Evolutionary conservation across 2,329 filamentous ascomycete genomes (phyloP), one percentile per base, ranked within the genome.

Genomic region (Aspergillus sp.): DNA sequence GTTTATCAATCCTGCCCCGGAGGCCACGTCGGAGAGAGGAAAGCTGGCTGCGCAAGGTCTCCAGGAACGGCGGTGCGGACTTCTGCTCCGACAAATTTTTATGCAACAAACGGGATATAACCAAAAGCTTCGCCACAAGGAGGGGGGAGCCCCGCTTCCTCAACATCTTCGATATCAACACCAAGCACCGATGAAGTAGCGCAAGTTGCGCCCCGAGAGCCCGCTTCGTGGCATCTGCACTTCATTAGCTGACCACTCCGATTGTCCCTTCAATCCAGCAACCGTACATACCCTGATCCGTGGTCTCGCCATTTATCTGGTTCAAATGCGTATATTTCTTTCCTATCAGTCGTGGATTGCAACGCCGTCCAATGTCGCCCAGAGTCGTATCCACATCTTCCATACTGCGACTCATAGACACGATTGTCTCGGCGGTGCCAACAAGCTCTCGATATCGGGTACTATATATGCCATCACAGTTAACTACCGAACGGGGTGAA

Each of bases 341-440:
- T 22, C 86, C 86, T 22, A 96, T 80, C 24, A 87, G 81, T 52
- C 82, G 79, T 39, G 90, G 84, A 51, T 93, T 92, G 75, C 93
- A 97, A 56, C 85, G 84, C 42, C 84, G 84, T 46, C 91, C 90
- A 77, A 96, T 88, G 58, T 82, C 81, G 15, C 83, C 83, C 51
- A 98, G 81, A 39, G 87, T 84, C 5, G 81, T 78, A 73, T 96
- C 91, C 15, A 91, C 88, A 12, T 80, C 78, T 60, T 88, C 84
- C 77, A 95, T 93, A 70, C 93, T 87, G 40, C 76, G 77, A 64
- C 91, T 89, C 91, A 98, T 96, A 60, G 87, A 84, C 54, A 97
- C 89, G 64, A 98, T 98, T n/a, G 88, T 88, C 76, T 97, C 93
- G 54, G 93, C 93, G 0, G 93, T 97, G 52, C 90, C 90, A 24